A percentile compares a stretch with the other conserved stretches of the same genome.
Conservation (phyloP, 768 basidiomycete genomes). For the Suillus brevipes region DNA sequence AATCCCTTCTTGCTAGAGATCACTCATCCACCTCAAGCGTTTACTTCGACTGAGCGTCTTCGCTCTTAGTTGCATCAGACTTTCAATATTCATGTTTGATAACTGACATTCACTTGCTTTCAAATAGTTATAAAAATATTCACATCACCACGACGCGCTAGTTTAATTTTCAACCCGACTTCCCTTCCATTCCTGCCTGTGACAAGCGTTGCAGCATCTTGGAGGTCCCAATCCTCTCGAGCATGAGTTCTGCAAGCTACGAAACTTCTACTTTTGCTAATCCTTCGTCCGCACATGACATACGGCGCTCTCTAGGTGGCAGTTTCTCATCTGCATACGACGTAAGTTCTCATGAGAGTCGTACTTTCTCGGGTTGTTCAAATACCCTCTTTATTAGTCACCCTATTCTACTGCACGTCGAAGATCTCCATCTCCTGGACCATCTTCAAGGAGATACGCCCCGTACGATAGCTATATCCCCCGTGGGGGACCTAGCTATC, state of each 20-base stretch:
- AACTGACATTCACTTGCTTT: slow-evolving; percentile 17
- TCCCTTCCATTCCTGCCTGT: slow-evolving; percentile 6
- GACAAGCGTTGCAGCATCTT: not conserved
- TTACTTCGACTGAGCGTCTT: slow-evolving; percentile 6
- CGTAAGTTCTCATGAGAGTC: slow-evolving; percentile 26
- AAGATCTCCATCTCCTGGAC: slow-evolving; percentile 50
- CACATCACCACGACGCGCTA: slow-evolving; percentile 11
- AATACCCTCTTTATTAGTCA: slow-evolving; percentile 17
- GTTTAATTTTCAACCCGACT: slow-evolving; percentile 3
- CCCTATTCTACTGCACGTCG: slow-evolving; percentile 36
- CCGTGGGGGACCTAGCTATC: slow-evolving; percentile 35
- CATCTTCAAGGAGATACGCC: slow-evolving; percentile 41
- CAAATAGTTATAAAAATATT: slow-evolving; percentile 9
- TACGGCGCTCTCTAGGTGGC: slow-evolving; percentile 27
- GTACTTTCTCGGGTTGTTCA: slow-evolving; percentile 7
- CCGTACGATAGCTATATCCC: slow-evolving; percentile 56
- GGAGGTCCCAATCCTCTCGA: slow-evolving; percentile 1
- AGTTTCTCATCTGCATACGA: slow-evolving; percentile 27
- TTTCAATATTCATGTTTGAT: not conserved
- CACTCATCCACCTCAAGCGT: slow-evolving; percentile 21
- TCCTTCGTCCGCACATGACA: slow-evolving; percentile 26
- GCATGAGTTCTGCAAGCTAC: slow-evolving; percentile 25
- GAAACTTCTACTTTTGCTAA: slow-evolving; percentile 27
- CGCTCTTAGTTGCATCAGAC: not conserved
- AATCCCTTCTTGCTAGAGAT: slow-evolving; percentile 19